Evolutionary conservation across 805 yeast genomes (phyloP).

Genomic region (Wickerhamiella musiphila): DNA sequence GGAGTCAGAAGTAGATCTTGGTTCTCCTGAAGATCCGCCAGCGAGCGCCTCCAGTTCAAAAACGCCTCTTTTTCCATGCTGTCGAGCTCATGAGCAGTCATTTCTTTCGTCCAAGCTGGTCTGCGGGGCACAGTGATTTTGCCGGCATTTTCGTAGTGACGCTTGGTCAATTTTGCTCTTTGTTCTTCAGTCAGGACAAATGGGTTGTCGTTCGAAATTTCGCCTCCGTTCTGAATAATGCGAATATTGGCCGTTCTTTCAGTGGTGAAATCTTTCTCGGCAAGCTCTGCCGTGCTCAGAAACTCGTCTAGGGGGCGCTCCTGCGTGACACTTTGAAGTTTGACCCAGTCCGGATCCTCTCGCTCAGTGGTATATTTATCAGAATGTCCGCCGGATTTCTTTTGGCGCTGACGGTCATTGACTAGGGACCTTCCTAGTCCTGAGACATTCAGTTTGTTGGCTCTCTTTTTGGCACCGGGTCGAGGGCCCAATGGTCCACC

Average conservation of each 20-base stretch:
- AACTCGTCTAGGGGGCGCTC: slow-evolving; percentile 90
- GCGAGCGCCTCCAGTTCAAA: slow-evolving; percentile 81
- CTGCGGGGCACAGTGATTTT: slow-evolving; percentile 81
- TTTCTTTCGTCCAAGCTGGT: slow-evolving; percentile 65
- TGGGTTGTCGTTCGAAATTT: slow-evolving; percentile 29
- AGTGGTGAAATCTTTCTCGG: slow-evolving; percentile 91
- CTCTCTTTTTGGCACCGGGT: slow-evolving; percentile 66
- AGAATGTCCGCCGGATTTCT: slow-evolving; percentile 66
- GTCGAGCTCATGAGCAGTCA: slow-evolving; percentile 62
- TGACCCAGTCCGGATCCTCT: slow-evolving; percentile 77
- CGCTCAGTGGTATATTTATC: slow-evolving; percentile 61
- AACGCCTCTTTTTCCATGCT: slow-evolving; percentile 80
- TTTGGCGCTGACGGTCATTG: slow-evolving; percentile 37
- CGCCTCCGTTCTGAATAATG: slow-evolving; percentile 40
- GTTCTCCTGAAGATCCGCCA: slow-evolving; percentile 70
- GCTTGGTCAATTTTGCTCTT: slow-evolving; percentile 37
- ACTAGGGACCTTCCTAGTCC: slow-evolving; percentile 77
- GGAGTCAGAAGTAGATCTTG: slow-evolving; percentile 83
- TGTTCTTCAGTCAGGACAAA: slow-evolving; percentile 51
- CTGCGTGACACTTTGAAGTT: slow-evolving; percentile 83
- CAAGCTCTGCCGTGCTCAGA: slow-evolving; percentile 84
- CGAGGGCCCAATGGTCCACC: slow-evolving; percentile 70
- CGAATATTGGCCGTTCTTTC: slow-evolving; percentile 70
- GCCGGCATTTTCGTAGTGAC: slow-evolving; percentile 34
- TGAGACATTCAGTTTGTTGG: slow-evolving; percentile 34